phyloP scores from a whole-genome alignment of 169 alveolate species.

The Plasmodium malariae region DNA sequence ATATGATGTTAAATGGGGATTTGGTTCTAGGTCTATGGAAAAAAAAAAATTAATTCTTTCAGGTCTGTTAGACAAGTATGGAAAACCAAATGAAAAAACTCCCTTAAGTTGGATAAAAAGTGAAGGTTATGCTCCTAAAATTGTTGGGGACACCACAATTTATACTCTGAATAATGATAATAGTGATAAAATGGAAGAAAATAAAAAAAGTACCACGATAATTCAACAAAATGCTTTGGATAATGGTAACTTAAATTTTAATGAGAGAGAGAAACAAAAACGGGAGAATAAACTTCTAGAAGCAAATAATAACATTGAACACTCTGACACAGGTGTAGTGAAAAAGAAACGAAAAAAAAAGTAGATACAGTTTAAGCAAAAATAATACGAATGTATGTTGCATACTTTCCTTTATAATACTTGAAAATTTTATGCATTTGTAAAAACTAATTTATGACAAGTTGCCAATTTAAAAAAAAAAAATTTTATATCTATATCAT shows the following conservation, averaged over 20 bases:
- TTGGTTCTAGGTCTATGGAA: slow-evolving; percentile 98
- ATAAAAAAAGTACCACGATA: background rate
- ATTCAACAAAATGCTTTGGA: slow-evolving; percentile 5
- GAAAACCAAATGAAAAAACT: slow-evolving; percentile 95
- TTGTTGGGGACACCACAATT: slow-evolving; percentile 85
- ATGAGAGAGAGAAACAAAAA: background rate
- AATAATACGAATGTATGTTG: too few species aligned
- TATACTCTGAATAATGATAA: slow-evolving; percentile 76
- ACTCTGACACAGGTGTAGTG: slow-evolving; percentile 26
- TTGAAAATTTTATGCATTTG: too few species aligned
- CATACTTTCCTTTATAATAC: too few species aligned
- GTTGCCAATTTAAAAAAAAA: too few species aligned
- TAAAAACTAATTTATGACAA: too few species aligned
- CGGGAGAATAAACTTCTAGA: background rate
- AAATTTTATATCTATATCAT: too few species aligned
- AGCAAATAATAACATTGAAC: slow-evolving; percentile 5
- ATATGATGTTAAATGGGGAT: slow-evolving; percentile 99
- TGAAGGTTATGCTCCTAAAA: slow-evolving; percentile 90
- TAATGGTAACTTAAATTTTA: background rate
- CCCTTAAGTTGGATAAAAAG: slow-evolving; percentile 95
- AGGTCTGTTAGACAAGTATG: slow-evolving; percentile 96
- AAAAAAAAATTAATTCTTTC: slow-evolving; percentile 97
- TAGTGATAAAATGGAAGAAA: slow-evolving; percentile 15
- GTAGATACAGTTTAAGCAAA: too few species aligned
- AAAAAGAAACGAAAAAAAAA: slow-evolving; percentile 58